Evolutionary conservation across 176 grass and related monocot species (phyloP), one percentile per base, ranked within the genome.

Genomic region (Hordeum vulgare): DNA sequence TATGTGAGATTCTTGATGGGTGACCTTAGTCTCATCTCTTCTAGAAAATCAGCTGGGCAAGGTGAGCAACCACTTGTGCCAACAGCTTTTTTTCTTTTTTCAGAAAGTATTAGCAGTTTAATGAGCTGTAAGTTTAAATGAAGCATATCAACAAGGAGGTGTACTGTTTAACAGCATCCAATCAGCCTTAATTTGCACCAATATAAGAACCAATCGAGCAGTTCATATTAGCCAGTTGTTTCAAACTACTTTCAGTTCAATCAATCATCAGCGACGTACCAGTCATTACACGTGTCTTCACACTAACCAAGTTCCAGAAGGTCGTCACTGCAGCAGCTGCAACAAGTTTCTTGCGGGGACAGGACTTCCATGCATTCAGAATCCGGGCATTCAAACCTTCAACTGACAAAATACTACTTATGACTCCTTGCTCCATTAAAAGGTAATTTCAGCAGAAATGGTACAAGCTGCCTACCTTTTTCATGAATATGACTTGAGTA

Each of bases 311-410:
- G 70, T 94, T 94, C 93, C 89, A 94, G 66, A 71, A 94, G 33
- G 91, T 83, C 54, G 82, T 86, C 42, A 64, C 77, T 29, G 45
- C 78, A 56, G 87, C 69, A 28, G 78, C 81, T 5, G 79, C 87
- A 25, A 94, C 64, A 29, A 94, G 66, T 88, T 86, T 94, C 82
- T 94, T 94, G 78, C 82, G 93, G 17, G 87, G 93, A 79, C 90
- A 94, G 59, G 80, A 91, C 76, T 87, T 88, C 93, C 93, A 94
- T 49, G 78, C 61, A 80, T 92, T 88, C 44, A 77, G 28, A 66
- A 87, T 56, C 26, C 28, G 54, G 51, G 24, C 61, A 35, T 17
- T 86, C 59, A 77, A 21, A 44, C 47, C 76, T 34, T 90, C 85
- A 86, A 83, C 93, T 94, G 90, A 41, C 23, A 76, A 54, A 76